These are phyloP conservation scores for Suhomyces bolitotheri DNA, from an alignment of 1,139 yeast species.

Conservation along the genomic window DNA sequence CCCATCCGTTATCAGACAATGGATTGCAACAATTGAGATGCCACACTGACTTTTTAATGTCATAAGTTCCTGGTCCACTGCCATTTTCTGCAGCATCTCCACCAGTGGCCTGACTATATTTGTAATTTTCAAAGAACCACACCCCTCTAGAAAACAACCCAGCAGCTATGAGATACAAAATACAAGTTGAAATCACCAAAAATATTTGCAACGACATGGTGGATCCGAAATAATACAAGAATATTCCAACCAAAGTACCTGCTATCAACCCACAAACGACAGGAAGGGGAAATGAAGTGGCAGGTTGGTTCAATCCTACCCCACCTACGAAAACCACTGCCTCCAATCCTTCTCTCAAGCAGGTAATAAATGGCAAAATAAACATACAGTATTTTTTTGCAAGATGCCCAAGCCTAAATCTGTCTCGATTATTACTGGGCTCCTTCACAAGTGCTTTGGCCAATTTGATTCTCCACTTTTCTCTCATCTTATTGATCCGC, in stretches of 20 bases:
- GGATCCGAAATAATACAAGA: slow-evolving; percentile 44
- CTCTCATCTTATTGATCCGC: slow-evolving; percentile 41
- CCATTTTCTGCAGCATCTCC: slow-evolving; percentile 89
- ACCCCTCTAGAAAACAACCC: slow-evolving; percentile 63
- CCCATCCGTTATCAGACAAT: slow-evolving; percentile 88
- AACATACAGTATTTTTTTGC: slow-evolving; percentile 39
- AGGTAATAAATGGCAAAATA: slow-evolving; percentile 45
- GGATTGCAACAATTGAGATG: slow-evolving; percentile 98
- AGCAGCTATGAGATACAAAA: slow-evolving; percentile 46
- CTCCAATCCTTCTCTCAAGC: slow-evolving; percentile 51
- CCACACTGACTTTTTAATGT: slow-evolving; percentile 79
- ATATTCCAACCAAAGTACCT: slow-evolving; percentile 36
- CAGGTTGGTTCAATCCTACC: slow-evolving; percentile 42
- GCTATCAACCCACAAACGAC: slow-evolving; percentile 37
- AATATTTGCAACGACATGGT: slow-evolving; percentile 44
- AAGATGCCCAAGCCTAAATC: slow-evolving; percentile 24
- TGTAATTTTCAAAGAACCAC: slow-evolving; percentile 81
- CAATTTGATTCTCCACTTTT: slow-evolving; percentile 51
- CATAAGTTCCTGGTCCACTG: slow-evolving; percentile 92
- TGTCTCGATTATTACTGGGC: slow-evolving; percentile 16
- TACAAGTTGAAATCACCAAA: slow-evolving; percentile 42
- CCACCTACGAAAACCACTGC: slow-evolving; percentile 52
- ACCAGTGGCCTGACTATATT: slow-evolving; percentile 50
- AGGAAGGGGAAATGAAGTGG: slow-evolving; percentile 41
- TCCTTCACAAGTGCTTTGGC: slow-evolving; percentile 36